Conservation (phyloP, 2,329 filamentous ascomycete genomes). For the Cordyceps cateniannulata region DNA sequence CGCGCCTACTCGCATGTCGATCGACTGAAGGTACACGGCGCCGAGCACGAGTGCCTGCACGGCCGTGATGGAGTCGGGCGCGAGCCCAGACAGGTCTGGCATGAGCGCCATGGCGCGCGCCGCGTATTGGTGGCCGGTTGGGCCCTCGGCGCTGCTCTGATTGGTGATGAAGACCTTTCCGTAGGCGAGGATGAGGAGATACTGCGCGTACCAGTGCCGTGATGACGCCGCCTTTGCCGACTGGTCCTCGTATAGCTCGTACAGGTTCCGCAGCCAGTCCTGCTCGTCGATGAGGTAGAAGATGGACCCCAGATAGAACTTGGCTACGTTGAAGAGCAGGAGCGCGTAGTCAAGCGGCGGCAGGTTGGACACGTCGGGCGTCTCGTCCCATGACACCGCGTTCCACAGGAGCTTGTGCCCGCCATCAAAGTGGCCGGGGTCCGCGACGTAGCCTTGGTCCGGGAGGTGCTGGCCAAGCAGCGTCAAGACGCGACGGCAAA, state of each 20-base stretch:
- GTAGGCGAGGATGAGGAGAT: slow-evolving; percentile 26
- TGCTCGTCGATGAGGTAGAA: slow-evolving; percentile 20
- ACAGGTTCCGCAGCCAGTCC: slow-evolving; percentile 16
- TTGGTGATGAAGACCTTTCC: slow-evolving; percentile 25
- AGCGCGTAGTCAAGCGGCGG: slow-evolving; percentile 20
- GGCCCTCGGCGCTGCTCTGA: slow-evolving; percentile 21
- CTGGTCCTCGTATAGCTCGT: slow-evolving; percentile 20
- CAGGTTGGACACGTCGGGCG: slow-evolving; percentile 22
- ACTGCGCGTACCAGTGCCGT: slow-evolving; percentile 26
- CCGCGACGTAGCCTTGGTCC: slow-evolving; percentile 24
- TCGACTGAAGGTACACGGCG: slow-evolving; percentile 28
- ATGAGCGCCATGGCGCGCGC: slow-evolving; percentile 31
- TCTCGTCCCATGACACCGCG: slow-evolving; percentile 19
- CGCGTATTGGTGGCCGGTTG: slow-evolving; percentile 32
- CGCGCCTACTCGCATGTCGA: slow-evolving; percentile 29
- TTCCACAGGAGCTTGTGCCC: slow-evolving; percentile 23
- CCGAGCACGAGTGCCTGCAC: slow-evolving; percentile 27
- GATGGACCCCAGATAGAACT: slow-evolving; percentile 20
- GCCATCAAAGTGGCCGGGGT: slow-evolving; percentile 28
- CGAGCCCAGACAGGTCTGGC: slow-evolving; percentile 28
- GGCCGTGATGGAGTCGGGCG: slow-evolving; percentile 23
- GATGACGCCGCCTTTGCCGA: slow-evolving; percentile 15
- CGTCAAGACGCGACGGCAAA: slow-evolving; percentile 27
- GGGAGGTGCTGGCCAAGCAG: slow-evolving; percentile 26
- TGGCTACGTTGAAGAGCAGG: slow-evolving; percentile 20